These are phyloP conservation scores for Penicillium verhagenii DNA, from an alignment of 495 filamentous ascomycete species.

Conservation along the genomic window DNA sequence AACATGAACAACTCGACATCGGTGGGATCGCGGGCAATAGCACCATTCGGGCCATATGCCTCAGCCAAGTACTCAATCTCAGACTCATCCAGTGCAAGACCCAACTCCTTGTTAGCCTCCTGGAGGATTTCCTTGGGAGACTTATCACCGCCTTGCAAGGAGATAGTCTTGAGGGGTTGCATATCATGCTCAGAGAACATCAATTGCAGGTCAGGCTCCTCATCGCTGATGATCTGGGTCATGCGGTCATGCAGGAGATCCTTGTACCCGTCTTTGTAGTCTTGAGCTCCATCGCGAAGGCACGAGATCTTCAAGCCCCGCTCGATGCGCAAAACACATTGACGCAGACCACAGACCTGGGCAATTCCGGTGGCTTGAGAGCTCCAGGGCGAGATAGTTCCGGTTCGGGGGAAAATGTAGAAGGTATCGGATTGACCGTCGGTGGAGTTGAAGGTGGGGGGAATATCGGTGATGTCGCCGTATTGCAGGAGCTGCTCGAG, in stretches of 20 bases:
- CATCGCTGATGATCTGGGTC: constrained; percentile 73
- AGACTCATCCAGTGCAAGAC: constrained; percentile 79
- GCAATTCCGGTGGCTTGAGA: constrained; percentile 93
- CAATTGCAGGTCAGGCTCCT: constrained; percentile 61
- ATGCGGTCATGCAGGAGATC: constrained; percentile 87
- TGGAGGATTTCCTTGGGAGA: constrained; percentile 70
- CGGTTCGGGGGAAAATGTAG: constrained; percentile 73
- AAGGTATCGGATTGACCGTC: constrained; percentile 50
- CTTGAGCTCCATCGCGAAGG: constrained; percentile 36
- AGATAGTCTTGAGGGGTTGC: constrained; percentile 66
- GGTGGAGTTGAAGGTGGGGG: constrained; percentile 41
- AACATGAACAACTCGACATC: constrained; percentile 99
- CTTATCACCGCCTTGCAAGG: constrained; percentile 60
- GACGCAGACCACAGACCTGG: constrained; percentile 80
- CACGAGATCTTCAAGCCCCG: constrained; percentile 71
- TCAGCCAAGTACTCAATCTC: constrained; percentile 94
- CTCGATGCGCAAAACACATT: constrained; percentile 78
- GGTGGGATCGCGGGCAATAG: constrained; percentile 66
- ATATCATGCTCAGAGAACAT: constrained; percentile 81
- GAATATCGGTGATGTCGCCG: constrained; percentile 53
- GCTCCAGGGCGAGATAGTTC: constrained; percentile 95
- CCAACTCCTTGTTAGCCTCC: constrained; percentile 76
- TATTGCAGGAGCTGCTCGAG: constrained; percentile 63
- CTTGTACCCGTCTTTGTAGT: constrained; percentile 55
- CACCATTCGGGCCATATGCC: constrained; percentile 71